Base-by-base conservation (phyloP, 306 rosid species). In the Quercus gilva region DNA sequence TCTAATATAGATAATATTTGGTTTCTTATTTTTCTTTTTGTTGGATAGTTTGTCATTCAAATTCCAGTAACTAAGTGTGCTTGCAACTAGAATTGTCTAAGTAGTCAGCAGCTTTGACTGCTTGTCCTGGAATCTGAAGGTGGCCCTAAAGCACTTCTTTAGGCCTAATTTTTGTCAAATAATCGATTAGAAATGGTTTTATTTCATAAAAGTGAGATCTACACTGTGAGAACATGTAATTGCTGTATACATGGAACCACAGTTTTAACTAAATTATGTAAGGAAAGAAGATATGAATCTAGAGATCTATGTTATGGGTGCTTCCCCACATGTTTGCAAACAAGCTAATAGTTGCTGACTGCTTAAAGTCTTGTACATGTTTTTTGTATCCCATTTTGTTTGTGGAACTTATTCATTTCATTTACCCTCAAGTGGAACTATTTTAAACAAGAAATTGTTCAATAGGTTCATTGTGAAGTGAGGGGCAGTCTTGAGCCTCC, bases 401-500 rank as follows among this genome's bases (percentile, higher is more conserved):
- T 25, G 25, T 35, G 26, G 14, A 67, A 67, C 52, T 67, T 72
- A 74, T 53, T 5, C 35, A 41, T 77, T 53, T 53, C 33, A 9
- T 31, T 41, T 41, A 21, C 51, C 71, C 60, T 59, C 21, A 18
- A 52, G 74, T 76, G 56, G 69, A 82, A 79, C 69, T 79, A 59
- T 84, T 68, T 55, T 51, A 0, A 28, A 79, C n/a, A 68, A 28
- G 33, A 57, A 26, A 75, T 69, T 81, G 78, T 51, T 43, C 77
- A 17, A 63, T 73, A 92, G 97, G 90, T 92, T 84, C 85, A 80
- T 70, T 92, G 97, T 80, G 91, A 74, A 75, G 83, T 82, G 90
- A 84, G 90, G 81, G 93, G 95, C 59, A 92, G 93, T 81, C 93
- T 90, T 73, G 89, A 86, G 75, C 97, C 97, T 85, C 91, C 97